Conservation (phyloP, 306 rosid species). For the Astragalus glycyphyllos region DNA sequence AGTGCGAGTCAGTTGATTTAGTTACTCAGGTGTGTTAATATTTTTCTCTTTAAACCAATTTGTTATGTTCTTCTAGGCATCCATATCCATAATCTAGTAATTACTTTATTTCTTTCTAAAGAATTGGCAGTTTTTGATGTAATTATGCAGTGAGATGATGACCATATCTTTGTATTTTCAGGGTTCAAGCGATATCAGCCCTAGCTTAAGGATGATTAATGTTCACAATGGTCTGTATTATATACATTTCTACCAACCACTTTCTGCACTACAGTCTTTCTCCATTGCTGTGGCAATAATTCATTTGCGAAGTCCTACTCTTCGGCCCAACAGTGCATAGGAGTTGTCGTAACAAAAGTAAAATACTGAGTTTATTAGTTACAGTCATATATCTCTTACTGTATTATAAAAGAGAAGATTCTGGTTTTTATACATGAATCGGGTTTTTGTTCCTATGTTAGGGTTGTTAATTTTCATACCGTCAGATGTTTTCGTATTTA, state of each 20-base stretch:
- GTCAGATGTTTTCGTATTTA: slow-evolving; percentile 48
- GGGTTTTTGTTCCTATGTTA: slow-evolving; percentile 35
- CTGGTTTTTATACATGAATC: slow-evolving; percentile 52
- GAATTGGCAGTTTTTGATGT: not conserved
- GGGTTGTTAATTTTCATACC: slow-evolving; percentile 46
- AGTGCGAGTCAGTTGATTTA: slow-evolving; percentile 71
- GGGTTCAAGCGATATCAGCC: slow-evolving; percentile 55
- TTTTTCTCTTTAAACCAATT: not conserved
- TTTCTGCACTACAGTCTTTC: slow-evolving; percentile 82
- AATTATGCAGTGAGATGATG: slow-evolving; percentile 34
- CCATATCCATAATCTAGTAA: not conserved
- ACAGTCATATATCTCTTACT: slow-evolving; percentile 48
- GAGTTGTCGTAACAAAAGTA: slow-evolving; percentile 49
- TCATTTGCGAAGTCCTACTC: slow-evolving; percentile 74
- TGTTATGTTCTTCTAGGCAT: slow-evolving; percentile 10
- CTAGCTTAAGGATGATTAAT: slow-evolving; percentile 83
- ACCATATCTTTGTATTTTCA: slow-evolving; percentile 45
- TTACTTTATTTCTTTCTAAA: slow-evolving; percentile 15
- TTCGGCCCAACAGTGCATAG: slow-evolving; percentile 59
- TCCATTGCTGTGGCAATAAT: slow-evolving; percentile 86
- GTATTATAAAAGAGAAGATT: slow-evolving; percentile 55
- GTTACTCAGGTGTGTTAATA: slow-evolving; percentile 61
- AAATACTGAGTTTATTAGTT: slow-evolving; percentile 47
- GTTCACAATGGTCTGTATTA: slow-evolving; percentile 76
- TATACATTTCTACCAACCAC: slow-evolving; percentile 66